Conservation (phyloP, 1,139 yeast genomes). For the Candida gigantensis region DNA sequence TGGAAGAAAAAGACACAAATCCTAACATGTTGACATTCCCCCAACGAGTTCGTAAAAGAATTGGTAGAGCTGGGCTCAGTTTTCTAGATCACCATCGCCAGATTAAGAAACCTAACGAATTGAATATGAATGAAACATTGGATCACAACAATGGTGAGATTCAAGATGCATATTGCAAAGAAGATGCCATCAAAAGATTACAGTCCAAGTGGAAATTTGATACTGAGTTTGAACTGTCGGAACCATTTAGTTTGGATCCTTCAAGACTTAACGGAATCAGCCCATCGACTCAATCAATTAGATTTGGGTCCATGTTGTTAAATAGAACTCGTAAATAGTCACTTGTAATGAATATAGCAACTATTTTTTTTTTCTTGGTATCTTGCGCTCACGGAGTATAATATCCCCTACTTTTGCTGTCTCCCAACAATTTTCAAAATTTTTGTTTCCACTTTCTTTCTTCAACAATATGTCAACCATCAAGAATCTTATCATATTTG, state of each 20-base stretch:
- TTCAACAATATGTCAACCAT: conserved; percentile 11
- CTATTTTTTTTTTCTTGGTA: too few species aligned
- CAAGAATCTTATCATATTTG: conserved; percentile 37
- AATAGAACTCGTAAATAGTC: conserved; percentile 8
- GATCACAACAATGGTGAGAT: conserved; percentile 8
- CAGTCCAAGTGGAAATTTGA: conserved; percentile 80
- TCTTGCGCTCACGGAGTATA: too few species aligned
- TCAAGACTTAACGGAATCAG: conserved; percentile 76
- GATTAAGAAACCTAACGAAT: neutral
- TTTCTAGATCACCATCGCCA: conserved; percentile 54
- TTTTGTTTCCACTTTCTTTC: too few species aligned
- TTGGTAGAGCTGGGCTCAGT: conserved; percentile 69
- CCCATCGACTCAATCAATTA: conserved; percentile 82
- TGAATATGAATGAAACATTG: neutral
- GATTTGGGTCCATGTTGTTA: conserved; percentile 89
- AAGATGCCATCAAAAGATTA: conserved; percentile 55
- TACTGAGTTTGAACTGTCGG: conserved; percentile 55
- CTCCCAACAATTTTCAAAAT: too few species aligned
- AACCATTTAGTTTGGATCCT: conserved; percentile 66
- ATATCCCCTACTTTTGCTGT: too few species aligned
- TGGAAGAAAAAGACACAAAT: conserved; percentile 19
- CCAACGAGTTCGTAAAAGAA: conserved; percentile 65
- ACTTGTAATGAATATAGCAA: conserved; percentile 45
- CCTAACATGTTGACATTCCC: neutral
- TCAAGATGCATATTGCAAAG: conserved; percentile 53